Base-by-base conservation (phyloP, 1,284 basidiomycete species). In the Ceratobasidium sp. region DNA sequence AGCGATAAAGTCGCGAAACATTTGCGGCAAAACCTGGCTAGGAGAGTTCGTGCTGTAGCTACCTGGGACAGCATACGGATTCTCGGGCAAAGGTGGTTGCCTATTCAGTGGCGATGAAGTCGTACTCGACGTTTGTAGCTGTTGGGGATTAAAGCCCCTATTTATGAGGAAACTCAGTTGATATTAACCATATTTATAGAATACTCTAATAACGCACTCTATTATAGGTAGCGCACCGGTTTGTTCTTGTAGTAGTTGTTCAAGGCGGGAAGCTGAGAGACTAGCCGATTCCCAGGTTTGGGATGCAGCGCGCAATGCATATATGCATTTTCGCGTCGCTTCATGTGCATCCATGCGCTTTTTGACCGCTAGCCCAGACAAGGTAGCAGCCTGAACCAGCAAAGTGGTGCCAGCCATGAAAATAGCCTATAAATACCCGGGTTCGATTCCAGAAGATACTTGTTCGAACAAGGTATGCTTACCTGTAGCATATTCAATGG, bases 401-500 rank as follows among this genome's bases (percentile, higher is more conserved):
- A 70, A 30, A 32, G 65, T 70, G 1, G 65, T 41, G 16, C 65
- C 65, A 26, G 65, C 41, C 36, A 70, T 70, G 30, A 70, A 70
- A 39, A 70, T 46, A 10, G 45, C 30, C 65, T 70, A 52, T 10
- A 30, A 6, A 18, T 18, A 21, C 39, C n/a, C n/a, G 4, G 26
- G 14, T 2, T 48, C 18, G 18, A 39, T 46, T 32, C 18, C n/a
- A 45, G 6, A 34, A 46, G 23, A 21, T 23, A 3, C 5, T 5
- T 4, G 4, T n/a, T 23, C 10, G 9, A 3, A 9, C 26, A 28
- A 23, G 26, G 2, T 6, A 12, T 12, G 12, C 65, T 45, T 10
- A 58, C 65, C 41, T 70, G 65, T 10, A 70, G 52, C 65, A 70
- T 70, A 8, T 32, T 34, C 41, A 70, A 70, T 12, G 65, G 65